Conservation (phyloP, 768 basidiomycete genomes). For the Hortiboletus campestris region DNA sequence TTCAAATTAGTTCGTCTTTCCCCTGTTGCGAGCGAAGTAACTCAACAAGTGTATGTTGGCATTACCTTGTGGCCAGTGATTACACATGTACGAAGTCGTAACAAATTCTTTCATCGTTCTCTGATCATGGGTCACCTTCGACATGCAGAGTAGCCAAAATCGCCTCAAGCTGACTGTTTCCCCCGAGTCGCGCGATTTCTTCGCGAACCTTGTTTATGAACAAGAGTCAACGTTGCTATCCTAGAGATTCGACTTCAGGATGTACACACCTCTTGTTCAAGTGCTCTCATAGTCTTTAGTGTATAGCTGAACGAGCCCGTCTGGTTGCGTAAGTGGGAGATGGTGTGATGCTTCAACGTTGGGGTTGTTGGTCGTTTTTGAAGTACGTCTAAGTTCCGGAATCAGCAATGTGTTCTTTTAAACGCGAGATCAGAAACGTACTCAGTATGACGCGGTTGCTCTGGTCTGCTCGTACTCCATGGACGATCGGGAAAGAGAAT, state of each 20-base stretch:
- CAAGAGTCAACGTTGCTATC: background rate
- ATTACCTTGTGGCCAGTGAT: background rate
- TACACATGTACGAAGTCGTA: no score
- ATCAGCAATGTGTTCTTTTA: background rate
- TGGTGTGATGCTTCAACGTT: conserved; percentile 78
- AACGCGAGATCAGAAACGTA: conserved; percentile 36
- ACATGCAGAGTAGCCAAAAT: conserved; percentile 58
- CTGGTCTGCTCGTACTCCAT: conserved; percentile 75
- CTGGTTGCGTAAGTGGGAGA: conserved; percentile 68
- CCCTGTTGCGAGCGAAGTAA: no score
- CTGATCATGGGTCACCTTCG: conserved; percentile 7
- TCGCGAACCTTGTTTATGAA: conserved; percentile 37
- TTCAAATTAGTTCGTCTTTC: no score
- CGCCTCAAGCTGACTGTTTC: conserved; percentile 61
- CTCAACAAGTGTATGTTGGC: background rate
- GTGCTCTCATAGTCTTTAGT: conserved; percentile 54
- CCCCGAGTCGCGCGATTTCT: conserved; percentile 75
- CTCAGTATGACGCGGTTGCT: conserved; percentile 82
- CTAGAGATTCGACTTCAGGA: background rate
- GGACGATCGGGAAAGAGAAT: conserved; percentile 78
- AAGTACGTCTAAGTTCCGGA: conserved; percentile 63
- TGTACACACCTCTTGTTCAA: conserved; percentile 55
- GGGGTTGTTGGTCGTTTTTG: conserved; percentile 88
- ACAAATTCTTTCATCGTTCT: background rate
- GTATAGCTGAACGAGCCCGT: conserved; percentile 92